Percentiles rank a stretch among this genome's conserved stretches.
Evolutionary conservation across 352 stramenopile genomes (phyloP).

Genomic region (Pythium angustatum): DNA sequence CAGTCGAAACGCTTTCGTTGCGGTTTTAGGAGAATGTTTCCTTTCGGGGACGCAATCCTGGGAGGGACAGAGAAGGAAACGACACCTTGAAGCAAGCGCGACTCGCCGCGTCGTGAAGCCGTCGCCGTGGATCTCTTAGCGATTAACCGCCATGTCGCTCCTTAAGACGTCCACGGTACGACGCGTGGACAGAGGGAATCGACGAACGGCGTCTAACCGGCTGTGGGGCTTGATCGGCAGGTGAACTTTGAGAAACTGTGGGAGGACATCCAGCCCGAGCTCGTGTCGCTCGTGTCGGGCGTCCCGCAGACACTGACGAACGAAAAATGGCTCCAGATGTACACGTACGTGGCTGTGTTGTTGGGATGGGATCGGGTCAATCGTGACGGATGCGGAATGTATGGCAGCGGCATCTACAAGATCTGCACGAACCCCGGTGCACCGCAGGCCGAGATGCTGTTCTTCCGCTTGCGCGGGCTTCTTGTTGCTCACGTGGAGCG

Average conservation of each 20-base stretch:
- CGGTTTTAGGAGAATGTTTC: slow-evolving; percentile 27
- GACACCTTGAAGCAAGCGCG: slow-evolving; percentile 28
- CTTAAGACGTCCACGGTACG: slow-evolving; percentile 78
- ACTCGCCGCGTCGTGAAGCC: not conserved
- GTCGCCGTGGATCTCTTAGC: not conserved
- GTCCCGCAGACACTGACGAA: slow-evolving; percentile 67
- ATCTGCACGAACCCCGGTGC: slow-evolving; percentile 85
- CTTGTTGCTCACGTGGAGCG: slow-evolving; percentile 69
- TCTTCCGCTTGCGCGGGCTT: slow-evolving; percentile 72
- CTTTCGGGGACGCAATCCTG: not conserved
- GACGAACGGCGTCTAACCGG: not conserved
- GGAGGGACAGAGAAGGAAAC: slow-evolving; percentile 17
- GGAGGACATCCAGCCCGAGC: slow-evolving; percentile 77
- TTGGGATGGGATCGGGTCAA: not conserved
- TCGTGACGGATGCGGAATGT: not conserved
- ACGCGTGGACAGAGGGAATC: not conserved
- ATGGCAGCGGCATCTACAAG: slow-evolving; percentile 77
- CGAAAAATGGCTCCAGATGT: slow-evolving; percentile 87
- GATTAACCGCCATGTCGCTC: slow-evolving; percentile 76
- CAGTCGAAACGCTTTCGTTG: slow-evolving; percentile 3
- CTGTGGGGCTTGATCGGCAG: slow-evolving; percentile 27
- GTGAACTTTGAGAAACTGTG: slow-evolving; percentile 87
- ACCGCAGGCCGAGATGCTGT: slow-evolving; percentile 81
- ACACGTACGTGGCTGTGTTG: slow-evolving; percentile 60
- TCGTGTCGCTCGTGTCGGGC: slow-evolving; percentile 75